Conservation (phyloP, 345 rosid species). For the Lepidium africanum region DNA sequence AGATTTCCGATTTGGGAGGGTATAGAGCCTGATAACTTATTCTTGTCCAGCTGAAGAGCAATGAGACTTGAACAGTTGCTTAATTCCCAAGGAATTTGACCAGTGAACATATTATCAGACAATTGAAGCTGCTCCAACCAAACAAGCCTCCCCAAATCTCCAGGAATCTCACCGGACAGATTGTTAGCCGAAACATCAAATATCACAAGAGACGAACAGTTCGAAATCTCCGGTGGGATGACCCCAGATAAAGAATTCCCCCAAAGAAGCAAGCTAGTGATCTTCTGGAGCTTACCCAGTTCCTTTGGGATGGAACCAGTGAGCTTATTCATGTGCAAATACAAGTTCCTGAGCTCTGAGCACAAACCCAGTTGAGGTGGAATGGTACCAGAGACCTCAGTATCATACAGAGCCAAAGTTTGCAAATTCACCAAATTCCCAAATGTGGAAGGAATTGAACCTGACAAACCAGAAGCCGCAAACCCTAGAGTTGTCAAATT, state of each 20-base stretch:
- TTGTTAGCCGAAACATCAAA: constrained; percentile 86
- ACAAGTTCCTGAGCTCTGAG: constrained; percentile 72
- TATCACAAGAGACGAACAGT: constrained; percentile 86
- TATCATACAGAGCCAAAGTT: constrained; percentile 81
- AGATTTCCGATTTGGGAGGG: constrained; percentile 70
- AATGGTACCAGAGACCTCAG: constrained; percentile 65
- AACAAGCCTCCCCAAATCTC: constrained; percentile 66
- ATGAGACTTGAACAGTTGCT: constrained; percentile 84
- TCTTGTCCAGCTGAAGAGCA: constrained; percentile 89
- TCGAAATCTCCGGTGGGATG: constrained; percentile 78
- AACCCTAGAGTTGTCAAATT: constrained; percentile 87
- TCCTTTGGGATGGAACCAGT: constrained; percentile 75
- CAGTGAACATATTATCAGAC: constrained; percentile 73
- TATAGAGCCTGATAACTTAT: constrained; percentile 67
- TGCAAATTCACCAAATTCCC: constrained; percentile 83
- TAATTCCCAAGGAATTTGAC: constrained; percentile 68
- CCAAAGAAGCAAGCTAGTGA: constrained; percentile 92
- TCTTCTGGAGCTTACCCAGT: constrained; percentile 76
- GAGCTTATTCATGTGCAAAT: constrained; percentile 92
- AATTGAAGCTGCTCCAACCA: constrained; percentile 88
- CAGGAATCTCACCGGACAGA: constrained; percentile 70
- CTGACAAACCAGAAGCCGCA: constrained; percentile 88
- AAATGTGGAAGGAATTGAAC: constrained; percentile 69
- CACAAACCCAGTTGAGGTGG: constrained; percentile 80
- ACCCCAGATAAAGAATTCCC: constrained; percentile 68